Evolutionary conservation across 192 early-diverging fungal species (phyloP).

Genomic region (Umbelopsis ramanniana): DNA sequence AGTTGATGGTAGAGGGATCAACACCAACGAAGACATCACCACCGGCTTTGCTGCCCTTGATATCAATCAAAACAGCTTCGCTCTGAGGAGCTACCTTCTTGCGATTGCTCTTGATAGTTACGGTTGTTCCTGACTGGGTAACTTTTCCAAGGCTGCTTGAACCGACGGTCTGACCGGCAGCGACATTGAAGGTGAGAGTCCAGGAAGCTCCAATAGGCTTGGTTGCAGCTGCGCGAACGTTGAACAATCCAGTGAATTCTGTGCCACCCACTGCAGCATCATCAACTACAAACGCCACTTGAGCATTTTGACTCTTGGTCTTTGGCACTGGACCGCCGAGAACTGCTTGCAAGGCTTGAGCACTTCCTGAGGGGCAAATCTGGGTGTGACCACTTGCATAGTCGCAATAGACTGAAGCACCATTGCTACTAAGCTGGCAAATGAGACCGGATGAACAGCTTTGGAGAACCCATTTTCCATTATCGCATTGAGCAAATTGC

Average conservation of each 20-base stretch:
- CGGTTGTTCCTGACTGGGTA: background rate
- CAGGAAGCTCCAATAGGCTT: constrained; percentile 4
- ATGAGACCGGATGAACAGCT: constrained; percentile 16
- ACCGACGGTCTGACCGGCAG: background rate
- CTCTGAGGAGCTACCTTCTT: constrained; percentile 12
- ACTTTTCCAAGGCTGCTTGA: constrained; percentile 14
- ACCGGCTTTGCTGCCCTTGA: constrained; percentile 15
- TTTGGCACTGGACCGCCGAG: background rate
- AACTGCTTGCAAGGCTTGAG: background rate
- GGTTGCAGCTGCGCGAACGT: background rate
- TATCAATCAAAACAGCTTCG: background rate
- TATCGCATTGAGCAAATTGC: constrained; percentile 18
- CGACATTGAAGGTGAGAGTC: constrained; percentile 11
- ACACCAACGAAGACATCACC: background rate
- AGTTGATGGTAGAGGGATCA: constrained; percentile 10
- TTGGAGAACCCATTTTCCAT: constrained; percentile 24
- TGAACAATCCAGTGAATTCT: background rate
- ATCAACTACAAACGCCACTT: background rate
- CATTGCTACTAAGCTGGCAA: constrained; percentile 6
- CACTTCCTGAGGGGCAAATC: background rate
- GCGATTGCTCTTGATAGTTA: constrained; percentile 7
- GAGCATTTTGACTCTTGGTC: constrained; percentile 18
- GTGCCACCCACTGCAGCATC: background rate
- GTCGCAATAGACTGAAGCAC: constrained; percentile 22
- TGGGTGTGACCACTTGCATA: background rate